Conservation (phyloP, 1,284 basidiomycete genomes). For the Trametes hirsuta region DNA sequence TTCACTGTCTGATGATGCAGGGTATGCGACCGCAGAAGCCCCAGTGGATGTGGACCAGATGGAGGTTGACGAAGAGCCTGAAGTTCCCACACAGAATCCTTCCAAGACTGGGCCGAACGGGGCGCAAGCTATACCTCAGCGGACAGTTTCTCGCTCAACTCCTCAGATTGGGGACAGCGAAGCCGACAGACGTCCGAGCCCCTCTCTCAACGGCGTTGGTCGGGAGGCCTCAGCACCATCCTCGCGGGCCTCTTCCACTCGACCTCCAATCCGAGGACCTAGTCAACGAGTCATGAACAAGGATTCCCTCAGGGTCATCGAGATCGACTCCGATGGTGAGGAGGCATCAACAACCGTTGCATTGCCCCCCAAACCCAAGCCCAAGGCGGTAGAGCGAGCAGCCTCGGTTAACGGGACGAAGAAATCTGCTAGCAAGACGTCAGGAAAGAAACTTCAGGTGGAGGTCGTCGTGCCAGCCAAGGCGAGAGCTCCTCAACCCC, state of each 20-base stretch:
- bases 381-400: not conserved
- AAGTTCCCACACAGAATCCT: not conserved
- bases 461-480: slow-evolving; percentile 19
- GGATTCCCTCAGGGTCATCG: slow-evolving; percentile 27
- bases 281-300: not conserved
- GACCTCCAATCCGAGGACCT: slow-evolving; percentile 2
- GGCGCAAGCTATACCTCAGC: not conserved
- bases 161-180: not conserved
- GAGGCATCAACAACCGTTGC: slow-evolving; percentile 5
- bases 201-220: slow-evolving; percentile 1
- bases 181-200: slow-evolving; percentile 6
- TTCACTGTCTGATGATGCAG: slow-evolving; percentile 34
- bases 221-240: not conserved
- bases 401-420: not conserved
- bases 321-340: slow-evolving; percentile 32
- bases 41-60: slow-evolving; percentile 26
- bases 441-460: slow-evolving; percentile 22
- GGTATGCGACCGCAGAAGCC: slow-evolving; percentile 35
- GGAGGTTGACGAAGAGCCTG: slow-evolving; percentile 23
- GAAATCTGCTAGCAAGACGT: slow-evolving; percentile 12
- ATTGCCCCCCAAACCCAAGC: not conserved
- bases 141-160: slow-evolving; percentile 1
- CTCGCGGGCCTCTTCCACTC: slow-evolving; percentile 11
- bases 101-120: not conserved
- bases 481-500: not conserved